phyloP scores from a whole-genome alignment of 306 rosid genomes.

The Adenanthera pavonina region DNA sequence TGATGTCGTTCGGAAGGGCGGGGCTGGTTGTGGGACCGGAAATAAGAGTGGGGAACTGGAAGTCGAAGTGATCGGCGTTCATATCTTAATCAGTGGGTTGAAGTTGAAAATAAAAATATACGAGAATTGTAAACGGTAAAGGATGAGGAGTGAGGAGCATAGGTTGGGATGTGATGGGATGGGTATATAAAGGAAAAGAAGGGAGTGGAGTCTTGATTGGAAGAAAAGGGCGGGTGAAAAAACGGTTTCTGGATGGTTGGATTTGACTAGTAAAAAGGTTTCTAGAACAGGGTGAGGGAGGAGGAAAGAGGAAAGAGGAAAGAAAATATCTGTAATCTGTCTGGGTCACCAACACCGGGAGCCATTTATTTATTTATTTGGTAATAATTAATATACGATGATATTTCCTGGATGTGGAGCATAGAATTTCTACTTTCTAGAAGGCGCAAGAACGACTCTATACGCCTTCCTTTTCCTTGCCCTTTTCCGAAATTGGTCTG shows the following conservation, averaged over 20 bases:
- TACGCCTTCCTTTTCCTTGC: too few relatives aligned
- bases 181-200: background rate
- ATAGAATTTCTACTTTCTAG: too few relatives aligned
- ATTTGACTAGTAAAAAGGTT: background rate
- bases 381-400: too few relatives aligned
- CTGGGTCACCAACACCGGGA: background rate
- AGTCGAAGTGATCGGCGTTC: constrained; percentile 20
- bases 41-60: constrained; percentile 37
- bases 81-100: background rate
- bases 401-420: too few relatives aligned
- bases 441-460: too few relatives aligned
- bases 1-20: constrained; percentile 29
- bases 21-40: background rate
- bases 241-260: background rate
- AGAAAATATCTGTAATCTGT: too few relatives aligned
- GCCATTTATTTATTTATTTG: background rate
- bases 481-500: too few relatives aligned
- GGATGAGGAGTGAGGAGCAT: background rate
- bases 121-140: background rate
- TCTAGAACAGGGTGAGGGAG: background rate
- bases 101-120: background rate
- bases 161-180: too few relatives aligned
- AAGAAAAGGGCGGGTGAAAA: too few relatives aligned
- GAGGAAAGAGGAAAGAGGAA: too few relatives aligned
- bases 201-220: background rate